Evolutionary conservation across 164 flowering plant species (phyloP).

Genomic region (Chimonanthus praecox): DNA sequence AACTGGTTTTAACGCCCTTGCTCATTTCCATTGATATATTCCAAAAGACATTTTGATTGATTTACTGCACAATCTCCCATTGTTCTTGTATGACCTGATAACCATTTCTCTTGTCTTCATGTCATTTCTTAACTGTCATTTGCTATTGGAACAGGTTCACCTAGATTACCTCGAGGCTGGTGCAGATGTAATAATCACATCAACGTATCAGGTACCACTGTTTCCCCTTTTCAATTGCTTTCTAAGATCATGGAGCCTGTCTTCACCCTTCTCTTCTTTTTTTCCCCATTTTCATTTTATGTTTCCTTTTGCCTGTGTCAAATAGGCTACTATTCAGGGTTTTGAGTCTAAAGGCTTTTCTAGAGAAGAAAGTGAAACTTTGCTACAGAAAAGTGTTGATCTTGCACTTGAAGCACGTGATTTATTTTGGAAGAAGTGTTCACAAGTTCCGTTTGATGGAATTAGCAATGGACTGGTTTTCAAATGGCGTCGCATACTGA

Average conservation of each 20-base stretch:
- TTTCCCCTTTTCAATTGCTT: not conserved
- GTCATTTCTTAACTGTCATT: too few relatives aligned
- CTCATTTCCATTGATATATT: too few relatives aligned
- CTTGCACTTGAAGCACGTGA: slow-evolving; percentile 56
- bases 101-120: too few relatives aligned
- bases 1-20: too few relatives aligned
- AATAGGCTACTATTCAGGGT: slow-evolving; percentile 57
- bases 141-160: slow-evolving; percentile 41
- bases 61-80: too few relatives aligned
- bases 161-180: slow-evolving; percentile 75
- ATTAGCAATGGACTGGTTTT: slow-evolving; percentile 20
- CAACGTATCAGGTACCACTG: slow-evolving; percentile 62
- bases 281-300: not conserved
- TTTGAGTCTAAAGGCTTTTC: slow-evolving; percentile 50
- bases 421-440: slow-evolving; percentile 27
- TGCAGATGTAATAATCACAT: slow-evolving; percentile 58
- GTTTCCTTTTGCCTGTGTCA: too few relatives aligned
- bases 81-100: too few relatives aligned
- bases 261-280: not conserved
- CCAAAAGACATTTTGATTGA: too few relatives aligned
- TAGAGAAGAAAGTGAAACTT: slow-evolving; percentile 42
- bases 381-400: slow-evolving; percentile 51
- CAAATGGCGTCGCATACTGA: slow-evolving; percentile 32
- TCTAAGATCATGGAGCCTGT: not conserved
- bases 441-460: slow-evolving; percentile 7